phyloP scores from a whole-genome alignment of 169 alveolate species.

The Cryptosporidium sp. region DNA sequence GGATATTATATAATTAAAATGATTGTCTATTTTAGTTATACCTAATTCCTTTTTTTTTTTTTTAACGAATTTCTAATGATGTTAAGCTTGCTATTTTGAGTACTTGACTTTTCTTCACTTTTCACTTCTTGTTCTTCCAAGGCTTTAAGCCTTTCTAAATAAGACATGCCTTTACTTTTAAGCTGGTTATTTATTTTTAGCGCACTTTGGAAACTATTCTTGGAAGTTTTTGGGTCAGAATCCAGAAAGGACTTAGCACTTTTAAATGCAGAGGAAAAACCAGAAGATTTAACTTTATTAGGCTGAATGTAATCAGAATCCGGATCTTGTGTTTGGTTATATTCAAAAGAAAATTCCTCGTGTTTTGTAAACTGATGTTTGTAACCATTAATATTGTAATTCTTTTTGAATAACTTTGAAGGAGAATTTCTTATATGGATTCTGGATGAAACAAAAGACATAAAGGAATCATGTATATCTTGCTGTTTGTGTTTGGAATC shows the following conservation, averaged over 20 bases:
- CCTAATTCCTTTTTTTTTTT: slow-evolving; percentile 21
- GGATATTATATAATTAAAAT: neutral
- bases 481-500: slow-evolving; percentile 20
- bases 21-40: slow-evolving; percentile 1
- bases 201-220: slow-evolving; percentile 7
- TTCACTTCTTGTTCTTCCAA: slow-evolving; percentile 38
- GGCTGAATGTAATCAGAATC: neutral
- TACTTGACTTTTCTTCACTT: neutral
- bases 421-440: neutral
- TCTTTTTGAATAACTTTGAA: neutral
- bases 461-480: neutral
- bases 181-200: slow-evolving; percentile 23
- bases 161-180: slow-evolving; percentile 12
- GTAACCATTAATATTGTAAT: neutral
- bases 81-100: slow-evolving; percentile 5
- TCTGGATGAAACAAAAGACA: slow-evolving; percentile 15
- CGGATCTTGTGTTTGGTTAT: neutral
- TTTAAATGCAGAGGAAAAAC: neutral
- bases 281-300: neutral
- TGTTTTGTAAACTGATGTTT: neutral
- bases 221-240: neutral
- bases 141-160: slow-evolving; percentile 35
- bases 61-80: slow-evolving; percentile 23
- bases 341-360: slow-evolving; percentile 1
- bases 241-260: slow-evolving; percentile 28